Conservation (phyloP, 306 rosid species). For the Trifolium pratense region DNA sequence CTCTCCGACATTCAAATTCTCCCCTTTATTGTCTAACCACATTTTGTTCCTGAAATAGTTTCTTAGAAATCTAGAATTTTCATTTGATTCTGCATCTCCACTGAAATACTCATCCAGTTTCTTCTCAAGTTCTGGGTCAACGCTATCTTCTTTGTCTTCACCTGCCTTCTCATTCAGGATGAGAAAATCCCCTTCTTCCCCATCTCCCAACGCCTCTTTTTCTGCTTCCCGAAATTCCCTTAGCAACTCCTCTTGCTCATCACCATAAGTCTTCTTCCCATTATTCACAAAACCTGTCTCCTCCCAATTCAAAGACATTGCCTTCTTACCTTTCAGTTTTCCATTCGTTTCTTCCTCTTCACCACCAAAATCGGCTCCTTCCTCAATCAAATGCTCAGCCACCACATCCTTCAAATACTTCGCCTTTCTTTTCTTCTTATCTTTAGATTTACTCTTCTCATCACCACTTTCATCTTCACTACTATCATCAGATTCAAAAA, state of each 20-base stretch:
- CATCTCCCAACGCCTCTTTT: constrained; percentile 52
- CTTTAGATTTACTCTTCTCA: constrained; percentile 19
- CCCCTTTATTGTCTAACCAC: constrained; percentile 61
- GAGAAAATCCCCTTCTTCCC: constrained; percentile 63
- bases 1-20: constrained; percentile 44
- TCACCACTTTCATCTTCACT: constrained; percentile 40
- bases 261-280: constrained; percentile 53
- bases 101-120: constrained; percentile 75
- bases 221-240: constrained; percentile 64
- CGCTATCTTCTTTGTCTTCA: constrained; percentile 44
- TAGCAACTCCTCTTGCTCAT: constrained; percentile 73
- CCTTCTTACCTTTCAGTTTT: constrained; percentile 43
- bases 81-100: constrained; percentile 53
- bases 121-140: constrained; percentile 51
- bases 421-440: constrained; percentile 43
- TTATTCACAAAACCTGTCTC: constrained; percentile 49
- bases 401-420: constrained; percentile 76
- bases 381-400: constrained; percentile 73
- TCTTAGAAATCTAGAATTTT: constrained; percentile 60
- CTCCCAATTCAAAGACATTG: constrained; percentile 55
- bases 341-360: constrained; percentile 45
- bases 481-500: constrained; percentile 60
- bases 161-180: constrained; percentile 45
- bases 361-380: constrained; percentile 62
- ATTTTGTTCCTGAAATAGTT: constrained; percentile 62